phyloP scores from a whole-genome alignment of 2,329 filamentous ascomycete genomes.

The Colletotrichum aenigma region DNA sequence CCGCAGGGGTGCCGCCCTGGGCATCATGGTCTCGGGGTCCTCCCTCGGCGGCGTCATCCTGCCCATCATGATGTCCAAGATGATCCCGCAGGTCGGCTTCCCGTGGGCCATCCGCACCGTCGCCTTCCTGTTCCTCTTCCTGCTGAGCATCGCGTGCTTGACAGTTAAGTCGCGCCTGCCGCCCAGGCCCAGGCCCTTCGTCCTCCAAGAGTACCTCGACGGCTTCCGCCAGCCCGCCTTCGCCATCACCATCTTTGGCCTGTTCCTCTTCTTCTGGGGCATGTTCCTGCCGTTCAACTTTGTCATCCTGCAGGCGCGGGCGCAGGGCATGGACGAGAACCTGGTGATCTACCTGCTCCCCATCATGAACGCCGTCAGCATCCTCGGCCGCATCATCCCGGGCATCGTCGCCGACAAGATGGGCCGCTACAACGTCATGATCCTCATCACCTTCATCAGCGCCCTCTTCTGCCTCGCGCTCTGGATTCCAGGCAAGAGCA shows the following conservation, averaged over 20 bases:
- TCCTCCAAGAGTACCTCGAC: constrained; percentile 48
- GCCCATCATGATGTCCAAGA: constrained; percentile 62
- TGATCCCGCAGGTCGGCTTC: constrained; percentile 53
- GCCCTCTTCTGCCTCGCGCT: constrained; percentile 49
- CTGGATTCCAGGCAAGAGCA: constrained; percentile 52
- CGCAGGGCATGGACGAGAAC: constrained; percentile 43
- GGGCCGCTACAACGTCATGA: constrained; percentile 52
- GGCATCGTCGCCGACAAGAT: constrained; percentile 50
- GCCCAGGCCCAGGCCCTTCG: constrained; percentile 49
- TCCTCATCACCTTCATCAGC: constrained; percentile 56
- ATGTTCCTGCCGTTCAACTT: constrained; percentile 62
- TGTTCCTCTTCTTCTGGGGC: constrained; percentile 61
- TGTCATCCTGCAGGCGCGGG: constrained; percentile 51
- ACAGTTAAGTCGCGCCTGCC: constrained; percentile 46
- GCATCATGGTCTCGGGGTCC: constrained; percentile 57
- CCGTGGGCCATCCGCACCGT: constrained; percentile 53
- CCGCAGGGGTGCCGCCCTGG: constrained; percentile 56
- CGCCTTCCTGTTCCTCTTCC: constrained; percentile 48
- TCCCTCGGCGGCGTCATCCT: constrained; percentile 62
- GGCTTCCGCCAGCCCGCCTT: constrained; percentile 52
- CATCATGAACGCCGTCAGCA: constrained; percentile 62
- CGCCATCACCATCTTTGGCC: constrained; percentile 43
- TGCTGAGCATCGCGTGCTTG: constrained; percentile 37
- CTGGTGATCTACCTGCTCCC: constrained; percentile 53
- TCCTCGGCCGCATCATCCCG: constrained; percentile 56